These are phyloP conservation scores for Royoungia palumana DNA, from an alignment of 768 basidiomycete genomes.

Conservation along the genomic window DNA sequence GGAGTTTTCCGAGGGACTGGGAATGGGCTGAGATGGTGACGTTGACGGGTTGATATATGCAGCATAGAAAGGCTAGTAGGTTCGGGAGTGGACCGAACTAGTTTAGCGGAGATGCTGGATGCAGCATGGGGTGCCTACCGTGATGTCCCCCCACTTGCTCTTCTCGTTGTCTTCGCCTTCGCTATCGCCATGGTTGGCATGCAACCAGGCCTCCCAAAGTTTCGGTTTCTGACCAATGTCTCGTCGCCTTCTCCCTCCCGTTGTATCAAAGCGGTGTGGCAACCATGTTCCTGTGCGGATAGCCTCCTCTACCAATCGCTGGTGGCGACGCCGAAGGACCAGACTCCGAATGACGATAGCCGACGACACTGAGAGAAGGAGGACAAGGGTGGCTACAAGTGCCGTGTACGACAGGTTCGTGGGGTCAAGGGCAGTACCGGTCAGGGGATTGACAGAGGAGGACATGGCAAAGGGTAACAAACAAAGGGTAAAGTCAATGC, in stretches of 20 bases:
- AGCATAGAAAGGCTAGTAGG: conserved; percentile 26
- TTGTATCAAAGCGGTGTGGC: conserved; percentile 25
- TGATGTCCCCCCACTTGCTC: conserved; percentile 28
- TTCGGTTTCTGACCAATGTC: conserved; percentile 31
- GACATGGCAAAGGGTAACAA: conserved; percentile 15
- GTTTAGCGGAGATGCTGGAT: neutral
- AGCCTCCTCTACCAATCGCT: conserved; percentile 57
- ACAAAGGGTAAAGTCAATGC: neutral
- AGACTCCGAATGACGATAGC: conserved; percentile 66
- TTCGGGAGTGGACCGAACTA: neutral
- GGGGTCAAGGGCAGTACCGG: conserved; percentile 3
- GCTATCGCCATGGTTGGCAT: conserved; percentile 6
- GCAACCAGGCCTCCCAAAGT: conserved; percentile 30
- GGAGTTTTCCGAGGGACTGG: conserved; percentile 1
- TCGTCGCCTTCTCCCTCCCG: conserved; percentile 19
- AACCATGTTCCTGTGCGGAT: conserved; percentile 63
- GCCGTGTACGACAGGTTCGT: conserved; percentile 37
- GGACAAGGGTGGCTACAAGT: conserved; percentile 59
- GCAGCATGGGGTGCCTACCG: conserved; percentile 14
- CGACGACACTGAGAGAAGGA: conserved; percentile 63
- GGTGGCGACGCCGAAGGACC: conserved; percentile 58
- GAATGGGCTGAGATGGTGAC: neutral
- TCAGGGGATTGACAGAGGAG: neutral
- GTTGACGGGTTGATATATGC: conserved; percentile 15
- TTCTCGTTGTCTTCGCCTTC: conserved; percentile 15